These are phyloP conservation scores for Plasmodium inui DNA, from an alignment of 169 alveolate genomes.

Conservation along the genomic window DNA sequence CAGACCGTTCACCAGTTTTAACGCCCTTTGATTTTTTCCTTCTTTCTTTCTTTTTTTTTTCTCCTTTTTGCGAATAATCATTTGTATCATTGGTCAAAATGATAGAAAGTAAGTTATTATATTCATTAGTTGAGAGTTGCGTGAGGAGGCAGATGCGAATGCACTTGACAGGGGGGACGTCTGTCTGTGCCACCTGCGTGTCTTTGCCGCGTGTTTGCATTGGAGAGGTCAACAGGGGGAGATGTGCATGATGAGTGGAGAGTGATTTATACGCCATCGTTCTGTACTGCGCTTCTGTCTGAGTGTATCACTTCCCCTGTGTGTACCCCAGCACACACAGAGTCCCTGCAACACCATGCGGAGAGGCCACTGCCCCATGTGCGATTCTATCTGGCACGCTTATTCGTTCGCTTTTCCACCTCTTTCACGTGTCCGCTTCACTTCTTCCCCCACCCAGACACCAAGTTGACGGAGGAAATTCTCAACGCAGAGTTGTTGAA, in stretches of 20 bases:
- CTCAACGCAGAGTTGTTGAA: constrained; percentile 73
- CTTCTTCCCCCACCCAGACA: constrained; percentile 58
- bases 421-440: not conserved
- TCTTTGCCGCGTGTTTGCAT: no score
- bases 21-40: not conserved
- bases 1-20: not conserved
- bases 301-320: not conserved
- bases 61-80: not conserved
- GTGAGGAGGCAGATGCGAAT: not conserved
- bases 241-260: not conserved
- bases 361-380: not conserved
- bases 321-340: not conserved
- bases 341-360: not conserved
- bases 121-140: not conserved
- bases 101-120: constrained; percentile 14
- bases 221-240: not conserved
- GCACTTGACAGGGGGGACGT: not conserved
- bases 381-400: not conserved
- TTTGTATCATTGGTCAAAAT: not conserved
- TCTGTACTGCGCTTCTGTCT: not conserved
- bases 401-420: not conserved
- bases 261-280: not conserved
- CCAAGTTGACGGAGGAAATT: constrained; percentile 64
- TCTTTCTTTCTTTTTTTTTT: constrained; percentile 9
- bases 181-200: not conserved